Base-by-base conservation (phyloP, 78 protist species). In the Isochrysis galbana region DNA sequence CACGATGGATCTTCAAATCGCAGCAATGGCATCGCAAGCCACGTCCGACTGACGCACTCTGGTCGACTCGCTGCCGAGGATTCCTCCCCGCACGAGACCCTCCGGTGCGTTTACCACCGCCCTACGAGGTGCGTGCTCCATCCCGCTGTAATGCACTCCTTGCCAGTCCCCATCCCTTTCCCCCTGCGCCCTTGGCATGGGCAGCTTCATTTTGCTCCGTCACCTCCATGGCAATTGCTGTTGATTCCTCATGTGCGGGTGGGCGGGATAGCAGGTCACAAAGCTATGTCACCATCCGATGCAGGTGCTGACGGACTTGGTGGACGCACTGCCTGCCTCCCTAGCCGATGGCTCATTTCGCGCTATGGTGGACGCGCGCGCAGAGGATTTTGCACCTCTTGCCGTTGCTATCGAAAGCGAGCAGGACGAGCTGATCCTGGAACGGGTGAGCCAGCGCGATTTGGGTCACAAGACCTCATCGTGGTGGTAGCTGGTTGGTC, bases 41-140 rank as follows among this genome's bases (percentile, higher is more conserved):
- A 4, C 80, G 80, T 2, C 42, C 36, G 80, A 19, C 22, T 2
- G 84, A 77, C n/a, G 48, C 21, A 10, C 44, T 77, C 19, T 77
- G 84, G 84, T 39, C 47, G 25, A 77, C 84, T 0, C 84, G 84
- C 32, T 77, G 51, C 47, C 88, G 88, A 46, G 88, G 88, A 46
- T 80, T 80, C 88, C 54, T 80, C 41, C 88, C 88, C 25, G 48
- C 17, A 54, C 51, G 88, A 34, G 55, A 80, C 88, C 88, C 88
- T 17, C 88, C 34, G 26, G 88, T 5, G 55, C 11, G 29, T 36
- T 38, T 80, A 4, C 48, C 88, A 11, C 4, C 22, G 39, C 54
- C 55, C 17, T 80, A 26, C 47, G 34, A 4, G 14, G 11, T n/a
- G n/a, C n/a, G n/a, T n/a, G n/a, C n/a, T n/a, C n/a, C n/a, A n/a